Percentiles rank a stretch among this genome's conserved stretches.
These are phyloP conservation scores for Collariella sp. DNA, from an alignment of 495 filamentous ascomycete genomes.

Conservation along the genomic window DNA sequence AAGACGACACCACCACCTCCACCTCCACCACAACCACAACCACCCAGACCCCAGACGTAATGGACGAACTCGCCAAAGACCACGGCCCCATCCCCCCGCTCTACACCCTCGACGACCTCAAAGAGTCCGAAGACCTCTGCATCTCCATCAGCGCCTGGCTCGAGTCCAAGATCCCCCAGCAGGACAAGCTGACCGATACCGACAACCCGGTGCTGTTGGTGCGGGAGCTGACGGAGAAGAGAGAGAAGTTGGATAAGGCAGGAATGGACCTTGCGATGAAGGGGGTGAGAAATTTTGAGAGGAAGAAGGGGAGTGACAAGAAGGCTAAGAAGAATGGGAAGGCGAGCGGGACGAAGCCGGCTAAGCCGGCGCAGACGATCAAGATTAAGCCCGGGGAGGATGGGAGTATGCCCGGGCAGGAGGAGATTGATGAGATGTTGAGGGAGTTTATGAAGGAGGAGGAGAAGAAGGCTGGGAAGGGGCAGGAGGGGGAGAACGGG, in stretches of 20 bases:
- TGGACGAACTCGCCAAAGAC: slow-evolving; percentile 33
- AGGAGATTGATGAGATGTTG: slow-evolving; percentile 45
- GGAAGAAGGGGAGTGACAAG: slow-evolving; percentile 34
- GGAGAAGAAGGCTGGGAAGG: slow-evolving; percentile 22
- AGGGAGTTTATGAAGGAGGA: slow-evolving; percentile 35
- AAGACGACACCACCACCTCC: slow-evolving; percentile 41
- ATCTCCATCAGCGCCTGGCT: slow-evolving; percentile 53
- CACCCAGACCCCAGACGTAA: slow-evolving; percentile 25
- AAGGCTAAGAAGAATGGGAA: slow-evolving; percentile 38
- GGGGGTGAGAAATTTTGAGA: slow-evolving; percentile 54
- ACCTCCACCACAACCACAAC: slow-evolving; percentile 32
- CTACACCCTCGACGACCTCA: slow-evolving; percentile 56
- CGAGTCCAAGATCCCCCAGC: slow-evolving; percentile 52
- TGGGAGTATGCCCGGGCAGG: slow-evolving; percentile 32
- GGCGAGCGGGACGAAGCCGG: slow-evolving; percentile 23
- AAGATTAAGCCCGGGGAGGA: slow-evolving; percentile 32
- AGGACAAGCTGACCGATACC: slow-evolving; percentile 56
- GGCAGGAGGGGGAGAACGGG: slow-evolving; percentile 34
- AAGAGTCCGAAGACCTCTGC: slow-evolving; percentile 42
- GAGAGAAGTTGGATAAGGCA: slow-evolving; percentile 53
- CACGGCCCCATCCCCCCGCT: slow-evolving; percentile 42
- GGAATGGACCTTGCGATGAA: slow-evolving; percentile 64
- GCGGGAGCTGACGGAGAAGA: slow-evolving; percentile 54
- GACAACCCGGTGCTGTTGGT: slow-evolving; percentile 63
- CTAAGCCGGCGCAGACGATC: slow-evolving; percentile 33